Conservation (phyloP, 129 eudicot genomes). For the Escallonia herrerae region DNA sequence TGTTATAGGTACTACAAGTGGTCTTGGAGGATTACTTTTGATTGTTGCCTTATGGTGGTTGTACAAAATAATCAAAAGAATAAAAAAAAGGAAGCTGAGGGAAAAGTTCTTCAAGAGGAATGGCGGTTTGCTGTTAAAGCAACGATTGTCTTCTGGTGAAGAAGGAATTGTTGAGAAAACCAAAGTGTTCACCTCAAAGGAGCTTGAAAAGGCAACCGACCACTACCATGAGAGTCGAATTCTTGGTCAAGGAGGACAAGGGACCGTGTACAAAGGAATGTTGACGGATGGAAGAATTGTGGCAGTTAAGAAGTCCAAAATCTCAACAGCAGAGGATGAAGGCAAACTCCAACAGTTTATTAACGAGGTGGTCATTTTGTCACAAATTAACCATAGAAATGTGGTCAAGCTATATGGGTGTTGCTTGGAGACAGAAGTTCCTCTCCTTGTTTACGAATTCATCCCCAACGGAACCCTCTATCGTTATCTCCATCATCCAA, state of each 20-base stretch:
- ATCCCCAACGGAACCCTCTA: conserved; percentile 9
- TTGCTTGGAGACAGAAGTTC: conserved; percentile 16
- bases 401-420: conserved; percentile 14
- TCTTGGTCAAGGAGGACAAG: conserved; percentile 16
- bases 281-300: conserved; percentile 1
- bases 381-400: conserved; percentile 12
- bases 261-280: conserved; percentile 18
- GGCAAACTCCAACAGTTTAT: conserved; percentile 8
- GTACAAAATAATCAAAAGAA: background rate
- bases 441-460: conserved; percentile 15
- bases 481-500: conserved; percentile 1
- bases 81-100: background rate
- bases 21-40: no score
- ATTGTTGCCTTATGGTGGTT: background rate
- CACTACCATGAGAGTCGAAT: conserved; percentile 5
- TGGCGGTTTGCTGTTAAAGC: background rate
- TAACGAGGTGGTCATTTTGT: conserved; percentile 14
- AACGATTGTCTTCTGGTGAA: background rate
- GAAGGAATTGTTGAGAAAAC: conserved; percentile 1
- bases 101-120: background rate
- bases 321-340: background rate
- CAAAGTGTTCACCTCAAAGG: conserved; percentile 20
- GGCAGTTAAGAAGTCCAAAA: conserved; percentile 26
- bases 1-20: no score
- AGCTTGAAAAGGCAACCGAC: conserved; percentile 16